phyloP scores from a whole-genome alignment of 495 filamentous ascomycete genomes.

The Hypoxylon cercidicola region DNA sequence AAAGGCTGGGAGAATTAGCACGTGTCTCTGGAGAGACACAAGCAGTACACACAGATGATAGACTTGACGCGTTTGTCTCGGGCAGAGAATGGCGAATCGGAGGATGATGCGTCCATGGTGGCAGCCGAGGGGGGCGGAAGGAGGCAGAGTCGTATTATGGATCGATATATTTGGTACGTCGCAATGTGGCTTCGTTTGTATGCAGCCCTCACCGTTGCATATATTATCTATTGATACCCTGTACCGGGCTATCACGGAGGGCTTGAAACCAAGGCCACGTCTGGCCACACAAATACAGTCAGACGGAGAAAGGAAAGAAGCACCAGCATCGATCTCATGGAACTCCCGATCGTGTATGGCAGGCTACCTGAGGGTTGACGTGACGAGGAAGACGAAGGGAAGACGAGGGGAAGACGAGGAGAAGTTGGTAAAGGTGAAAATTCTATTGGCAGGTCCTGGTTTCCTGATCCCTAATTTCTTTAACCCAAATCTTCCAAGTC shows the following conservation, averaged over 20 bases:
- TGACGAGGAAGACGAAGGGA: not conserved
- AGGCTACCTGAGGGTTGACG: not conserved
- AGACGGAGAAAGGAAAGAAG: not conserved
- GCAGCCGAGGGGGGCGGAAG: not conserved
- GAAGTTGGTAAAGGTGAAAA: conserved; percentile 6
- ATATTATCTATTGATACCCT: conserved; percentile 14
- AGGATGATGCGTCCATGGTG: conserved; percentile 25
- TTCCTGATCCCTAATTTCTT: not conserved
- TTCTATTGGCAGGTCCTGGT: conserved; percentile 19
- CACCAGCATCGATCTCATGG: not conserved
- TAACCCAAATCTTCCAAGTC: not conserved
- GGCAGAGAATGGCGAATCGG: conserved; percentile 22
- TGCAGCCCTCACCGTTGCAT: conserved; percentile 3
- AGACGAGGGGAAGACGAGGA: not conserved
- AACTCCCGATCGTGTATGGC: not conserved
- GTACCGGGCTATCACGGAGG: conserved; percentile 12
- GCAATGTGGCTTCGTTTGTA: conserved; percentile 19
- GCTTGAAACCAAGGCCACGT: conserved; percentile 4
- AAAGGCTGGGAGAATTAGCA: conserved; percentile 45
- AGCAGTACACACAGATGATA: conserved; percentile 36
- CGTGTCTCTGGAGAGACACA: not conserved
- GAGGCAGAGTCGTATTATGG: not conserved
- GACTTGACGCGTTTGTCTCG: conserved; percentile 37
- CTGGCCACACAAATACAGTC: conserved; percentile 18
- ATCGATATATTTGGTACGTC: conserved; percentile 21